Conservation (phyloP, 1,284 basidiomycete species). For the Ceratobasidium papillatum region DNA sequence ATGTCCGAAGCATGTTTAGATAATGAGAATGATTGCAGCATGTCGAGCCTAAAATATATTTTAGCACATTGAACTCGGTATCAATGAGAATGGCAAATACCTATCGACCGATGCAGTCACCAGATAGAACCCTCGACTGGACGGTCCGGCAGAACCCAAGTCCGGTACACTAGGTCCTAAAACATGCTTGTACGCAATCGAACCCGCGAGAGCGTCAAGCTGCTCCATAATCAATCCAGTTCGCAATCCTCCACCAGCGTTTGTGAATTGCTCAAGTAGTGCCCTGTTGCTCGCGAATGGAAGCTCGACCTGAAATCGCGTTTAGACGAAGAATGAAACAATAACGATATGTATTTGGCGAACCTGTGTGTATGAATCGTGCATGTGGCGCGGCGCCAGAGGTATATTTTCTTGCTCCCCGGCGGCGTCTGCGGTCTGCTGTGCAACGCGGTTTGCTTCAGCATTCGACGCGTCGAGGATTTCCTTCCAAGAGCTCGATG, state of each 20-base stretch:
- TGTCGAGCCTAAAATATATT: constrained; percentile 61
- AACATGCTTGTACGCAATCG: constrained; percentile 83
- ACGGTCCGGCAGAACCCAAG: constrained; percentile 48
- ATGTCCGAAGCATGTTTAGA: constrained; percentile 62
- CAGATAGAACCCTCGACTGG: constrained; percentile 75
- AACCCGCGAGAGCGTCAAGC: constrained; percentile 82
- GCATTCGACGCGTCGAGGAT: constrained; percentile 56
- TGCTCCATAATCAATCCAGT: constrained; percentile 79
- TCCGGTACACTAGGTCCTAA: constrained; percentile 64
- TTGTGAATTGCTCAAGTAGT: constrained; percentile 72
- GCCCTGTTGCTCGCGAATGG: constrained; percentile 67
- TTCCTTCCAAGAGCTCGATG: constrained; percentile 65
- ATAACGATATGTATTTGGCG: constrained; percentile 46
- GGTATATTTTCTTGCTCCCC: constrained; percentile 45
- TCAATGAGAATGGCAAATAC: constrained; percentile 51
- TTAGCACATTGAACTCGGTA: background rate
- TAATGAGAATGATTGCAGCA: constrained; percentile 56
- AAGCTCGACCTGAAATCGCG: constrained; percentile 52
- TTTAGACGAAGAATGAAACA: background rate
- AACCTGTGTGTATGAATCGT: constrained; percentile 71
- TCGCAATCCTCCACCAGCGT: constrained; percentile 72
- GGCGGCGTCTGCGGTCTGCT: constrained; percentile 21
- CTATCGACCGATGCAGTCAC: constrained; percentile 85
- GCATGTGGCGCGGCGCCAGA: constrained; percentile 64
- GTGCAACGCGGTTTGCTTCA: constrained; percentile 46